Evolutionary conservation across 345 rosid genomes (phyloP), one percentile per base, ranked within the genome.

Genomic region (Melaleuca alternifolia): DNA sequence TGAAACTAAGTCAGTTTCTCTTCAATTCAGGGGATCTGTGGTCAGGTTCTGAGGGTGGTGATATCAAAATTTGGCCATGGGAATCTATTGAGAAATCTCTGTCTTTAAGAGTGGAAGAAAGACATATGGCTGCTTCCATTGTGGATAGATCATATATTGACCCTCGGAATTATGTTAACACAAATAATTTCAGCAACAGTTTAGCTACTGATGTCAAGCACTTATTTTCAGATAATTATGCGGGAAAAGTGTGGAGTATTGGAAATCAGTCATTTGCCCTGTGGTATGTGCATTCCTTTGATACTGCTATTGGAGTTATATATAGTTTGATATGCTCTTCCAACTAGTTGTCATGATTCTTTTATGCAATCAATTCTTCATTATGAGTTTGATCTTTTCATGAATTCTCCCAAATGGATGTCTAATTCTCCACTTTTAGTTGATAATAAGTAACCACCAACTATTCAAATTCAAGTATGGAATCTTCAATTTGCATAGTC

Each of bases 11-110:
- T 85, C 52, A 50, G 24, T 77, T 84, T 77, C 50, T 84, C 46
- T 89, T 87, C 86, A 87, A 77, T 87, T 23, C 92, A 96, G 99
- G 99, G 87, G 99, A 97, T 90, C 56, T 97, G 82, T 97, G 99
- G 99, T 95, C 99, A 30, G 99, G 99, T 86, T 93, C 95, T 10
- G 99, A 96, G 91, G 94, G 95, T 61, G 99, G 99, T 52, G 88
- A 87, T 88, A 90, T 97, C 30, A 95, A 92, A 91, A 87, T 95
- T 83, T 97, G 98, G 97, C 98, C 96, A 21, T 96, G 99, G 98
- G 98, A 97, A 84, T 88, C 91, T 88, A 92, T 96, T 59, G 93
- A 91, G 86, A 93, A 92, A 88, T 93, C 97, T 85, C 91, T 96
- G 26, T 92, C 93, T 85, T 90, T 90, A 50, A 88, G 90, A n/a